These are phyloP conservation scores for Neurospora sp. DNA, from an alignment of 495 filamentous ascomycete genomes.

Conservation along the genomic window DNA sequence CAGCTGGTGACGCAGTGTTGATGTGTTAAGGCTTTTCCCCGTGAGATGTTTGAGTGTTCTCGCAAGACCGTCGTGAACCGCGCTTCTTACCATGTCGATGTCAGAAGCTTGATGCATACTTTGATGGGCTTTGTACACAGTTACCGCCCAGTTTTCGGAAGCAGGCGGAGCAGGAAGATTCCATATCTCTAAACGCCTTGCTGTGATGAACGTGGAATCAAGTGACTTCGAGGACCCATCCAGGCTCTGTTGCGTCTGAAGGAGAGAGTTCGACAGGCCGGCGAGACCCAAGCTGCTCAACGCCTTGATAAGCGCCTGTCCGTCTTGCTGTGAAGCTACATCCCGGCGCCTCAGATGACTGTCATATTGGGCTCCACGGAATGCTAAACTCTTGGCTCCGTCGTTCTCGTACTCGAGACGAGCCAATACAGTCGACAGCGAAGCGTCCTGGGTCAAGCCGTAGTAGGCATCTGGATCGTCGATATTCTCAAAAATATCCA, in stretches of 20 bases:
- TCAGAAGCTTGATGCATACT: slow-evolving; percentile 59
- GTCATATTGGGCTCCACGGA: slow-evolving; percentile 86
- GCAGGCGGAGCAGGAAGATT: slow-evolving; percentile 66
- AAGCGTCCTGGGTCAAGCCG: slow-evolving; percentile 72
- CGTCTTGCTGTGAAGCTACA: slow-evolving; percentile 30
- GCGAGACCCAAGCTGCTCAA: slow-evolving; percentile 58
- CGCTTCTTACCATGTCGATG: slow-evolving; percentile 34
- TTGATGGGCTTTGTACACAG: slow-evolving; percentile 72
- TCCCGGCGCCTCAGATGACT: slow-evolving; percentile 56
- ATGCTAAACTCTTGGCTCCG: slow-evolving; percentile 78
- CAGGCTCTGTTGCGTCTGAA: slow-evolving; percentile 50
- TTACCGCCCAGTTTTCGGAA: slow-evolving; percentile 50
- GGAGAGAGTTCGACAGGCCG: slow-evolving; percentile 61
- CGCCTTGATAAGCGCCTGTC: slow-evolving; percentile 47
- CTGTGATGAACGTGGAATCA: slow-evolving; percentile 68
- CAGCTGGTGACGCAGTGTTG: slow-evolving; percentile 52
- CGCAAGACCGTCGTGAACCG: slow-evolving; percentile 55
- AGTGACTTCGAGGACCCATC: slow-evolving; percentile 45
- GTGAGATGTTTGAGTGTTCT: slow-evolving; percentile 50
- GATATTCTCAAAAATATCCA: slow-evolving; percentile 77
- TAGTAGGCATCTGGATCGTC: slow-evolving; percentile 96
- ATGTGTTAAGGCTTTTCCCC: slow-evolving; percentile 44
- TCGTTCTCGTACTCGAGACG: slow-evolving; percentile 86
- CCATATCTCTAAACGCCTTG: slow-evolving; percentile 84
- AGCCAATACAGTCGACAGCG: slow-evolving; percentile 63